Evolutionary conservation across 2,329 filamentous ascomycete species (phyloP).

Genomic region (Epichloe gansuensis): DNA sequence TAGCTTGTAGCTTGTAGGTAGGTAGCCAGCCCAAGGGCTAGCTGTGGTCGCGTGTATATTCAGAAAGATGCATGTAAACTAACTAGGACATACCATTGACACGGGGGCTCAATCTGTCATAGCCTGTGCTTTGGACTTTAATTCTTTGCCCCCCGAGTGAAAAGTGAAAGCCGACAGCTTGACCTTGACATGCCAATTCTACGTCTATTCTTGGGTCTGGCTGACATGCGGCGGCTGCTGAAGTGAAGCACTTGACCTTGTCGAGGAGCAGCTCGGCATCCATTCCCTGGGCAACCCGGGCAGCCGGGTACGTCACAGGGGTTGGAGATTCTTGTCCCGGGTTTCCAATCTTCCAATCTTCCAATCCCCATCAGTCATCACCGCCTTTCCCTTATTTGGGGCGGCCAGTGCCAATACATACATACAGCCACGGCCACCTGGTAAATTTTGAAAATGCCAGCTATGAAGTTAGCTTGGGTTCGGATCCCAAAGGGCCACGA

Average conservation of each 20-base stretch:
- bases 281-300: no score
- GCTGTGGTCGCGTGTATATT: slow-evolving; percentile 1
- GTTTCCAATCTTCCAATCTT: neutral
- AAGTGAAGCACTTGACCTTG: no score
- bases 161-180: neutral
- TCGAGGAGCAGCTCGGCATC: no score
- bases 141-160: neutral
- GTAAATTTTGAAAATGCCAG: no score
- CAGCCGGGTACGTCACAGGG: neutral
- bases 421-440: neutral
- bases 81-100: slow-evolving; percentile 1
- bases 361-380: neutral
- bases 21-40: neutral
- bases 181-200: no score
- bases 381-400: neutral
- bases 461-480: no score
- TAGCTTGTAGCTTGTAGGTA: neutral
- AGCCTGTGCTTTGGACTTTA: neutral
- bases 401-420: neutral
- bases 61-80: slow-evolving; percentile 1
- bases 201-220: no score
- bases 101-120: neutral
- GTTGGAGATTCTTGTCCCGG: neutral
- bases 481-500: no score
- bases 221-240: no score